These are phyloP conservation scores for Penicillium digitatum DNA, from an alignment of 2,329 filamentous ascomycete species.

Conservation along the genomic window DNA sequence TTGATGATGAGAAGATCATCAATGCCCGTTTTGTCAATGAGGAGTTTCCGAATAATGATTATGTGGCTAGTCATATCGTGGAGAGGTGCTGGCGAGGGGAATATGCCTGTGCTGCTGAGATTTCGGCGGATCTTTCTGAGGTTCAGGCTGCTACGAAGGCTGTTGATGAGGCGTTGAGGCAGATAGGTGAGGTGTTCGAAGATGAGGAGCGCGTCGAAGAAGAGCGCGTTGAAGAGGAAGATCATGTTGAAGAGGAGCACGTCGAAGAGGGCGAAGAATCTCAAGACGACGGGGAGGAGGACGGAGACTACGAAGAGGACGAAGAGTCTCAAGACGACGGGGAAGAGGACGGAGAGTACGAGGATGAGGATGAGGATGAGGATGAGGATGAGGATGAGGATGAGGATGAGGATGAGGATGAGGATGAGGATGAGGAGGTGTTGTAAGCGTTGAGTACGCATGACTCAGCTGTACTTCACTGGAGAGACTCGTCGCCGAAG, in stretches of 20 bases:
- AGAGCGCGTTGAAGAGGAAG: background rate
- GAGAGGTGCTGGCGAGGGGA: constrained; percentile 16
- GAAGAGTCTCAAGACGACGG: too few relatives aligned
- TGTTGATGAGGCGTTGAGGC: background rate
- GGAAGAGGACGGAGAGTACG: too few relatives aligned
- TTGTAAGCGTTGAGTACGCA: background rate
- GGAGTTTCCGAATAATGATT: constrained; percentile 8
- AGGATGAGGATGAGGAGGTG: background rate
- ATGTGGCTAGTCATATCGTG: constrained; percentile 13
- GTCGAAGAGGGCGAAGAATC: too few relatives aligned
- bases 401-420: background rate
- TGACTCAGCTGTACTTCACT: background rate
- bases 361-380: too few relatives aligned
- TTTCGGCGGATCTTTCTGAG: constrained; percentile 4
- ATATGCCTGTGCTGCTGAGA: constrained; percentile 11
- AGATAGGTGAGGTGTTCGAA: background rate
- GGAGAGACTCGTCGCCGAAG: background rate
- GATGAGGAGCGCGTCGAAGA: too few relatives aligned
- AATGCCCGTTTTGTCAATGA: constrained; percentile 1
- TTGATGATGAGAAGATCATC: constrained; percentile 4
- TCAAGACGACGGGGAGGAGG: background rate
- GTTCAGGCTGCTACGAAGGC: background rate
- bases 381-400: background rate
- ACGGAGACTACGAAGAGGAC: background rate
- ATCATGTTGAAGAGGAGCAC: background rate